Conservation (phyloP, 148 eudicot genomes). For the Vaccinium macrocarpon region DNA sequence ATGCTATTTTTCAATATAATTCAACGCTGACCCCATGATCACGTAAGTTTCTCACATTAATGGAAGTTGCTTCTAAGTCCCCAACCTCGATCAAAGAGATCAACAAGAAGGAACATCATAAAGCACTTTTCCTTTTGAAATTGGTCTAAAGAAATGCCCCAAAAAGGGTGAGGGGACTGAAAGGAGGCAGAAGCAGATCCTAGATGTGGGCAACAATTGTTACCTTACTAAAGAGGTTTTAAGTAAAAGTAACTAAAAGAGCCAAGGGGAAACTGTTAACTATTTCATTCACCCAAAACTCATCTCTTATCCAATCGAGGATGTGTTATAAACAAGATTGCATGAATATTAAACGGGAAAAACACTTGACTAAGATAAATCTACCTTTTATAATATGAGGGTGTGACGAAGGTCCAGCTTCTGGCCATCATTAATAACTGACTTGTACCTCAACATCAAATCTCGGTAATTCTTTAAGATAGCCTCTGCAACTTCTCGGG, state of each 20-base stretch:
- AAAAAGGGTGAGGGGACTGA: no score
- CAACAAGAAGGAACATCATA: not conserved
- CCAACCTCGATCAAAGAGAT: not conserved
- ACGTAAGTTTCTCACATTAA: not conserved
- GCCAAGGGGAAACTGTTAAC: no score
- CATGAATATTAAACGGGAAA: not conserved
- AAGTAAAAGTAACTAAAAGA: not conserved
- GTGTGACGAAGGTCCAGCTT: slow-evolving; percentile 71
- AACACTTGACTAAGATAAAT: slow-evolving; percentile 10
- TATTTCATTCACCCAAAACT: no score
- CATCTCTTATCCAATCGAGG: no score
- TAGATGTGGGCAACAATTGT: not conserved
- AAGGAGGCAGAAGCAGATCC: no score
- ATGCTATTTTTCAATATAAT: not conserved
- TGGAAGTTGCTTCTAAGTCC: not conserved
- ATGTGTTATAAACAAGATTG: not conserved
- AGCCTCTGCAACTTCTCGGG: slow-evolving; percentile 70
- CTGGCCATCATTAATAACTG: slow-evolving; percentile 83
- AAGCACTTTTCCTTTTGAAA: no score
- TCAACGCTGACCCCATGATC: not conserved
- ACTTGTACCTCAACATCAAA: slow-evolving; percentile 79
- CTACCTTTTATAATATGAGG: slow-evolving; percentile 85
- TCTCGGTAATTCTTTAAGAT: slow-evolving; percentile 73
- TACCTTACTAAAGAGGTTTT: not conserved
- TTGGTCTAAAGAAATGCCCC: no score